phyloP scores from a whole-genome alignment of 2,329 filamentous ascomycete genomes.

The Chalaropsis thielavioides region DNA sequence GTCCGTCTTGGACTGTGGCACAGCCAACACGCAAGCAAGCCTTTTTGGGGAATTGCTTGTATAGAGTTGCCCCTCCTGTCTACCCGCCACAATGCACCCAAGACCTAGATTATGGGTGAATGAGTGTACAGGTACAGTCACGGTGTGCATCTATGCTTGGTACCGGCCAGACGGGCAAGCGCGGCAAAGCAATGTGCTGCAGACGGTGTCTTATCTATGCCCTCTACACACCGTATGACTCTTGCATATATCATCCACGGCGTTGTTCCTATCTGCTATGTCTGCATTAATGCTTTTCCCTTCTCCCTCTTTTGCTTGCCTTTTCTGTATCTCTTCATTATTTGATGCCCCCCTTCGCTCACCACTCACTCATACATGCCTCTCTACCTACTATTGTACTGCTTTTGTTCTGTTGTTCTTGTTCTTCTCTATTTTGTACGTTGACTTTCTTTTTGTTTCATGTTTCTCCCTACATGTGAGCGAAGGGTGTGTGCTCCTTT shows the following conservation, averaged over 20 bases:
- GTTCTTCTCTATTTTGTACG: not conserved
- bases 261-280: not conserved
- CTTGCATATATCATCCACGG: constrained; percentile 2
- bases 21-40: not conserved
- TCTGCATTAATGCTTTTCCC: not conserved
- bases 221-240: not conserved
- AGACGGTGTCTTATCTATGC: not conserved
- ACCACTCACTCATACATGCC: not conserved
- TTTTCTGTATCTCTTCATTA: not conserved
- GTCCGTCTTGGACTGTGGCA: not conserved
- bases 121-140: not conserved
- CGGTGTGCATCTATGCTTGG: not conserved
- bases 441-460: not conserved
- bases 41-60: not conserved
- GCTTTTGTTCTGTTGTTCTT: not conserved
- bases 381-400: not conserved
- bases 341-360: not conserved
- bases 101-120: not conserved
- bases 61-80: not conserved
- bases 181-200: not conserved
- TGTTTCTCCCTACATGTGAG: not conserved
- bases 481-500: not conserved
- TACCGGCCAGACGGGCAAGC: not conserved
- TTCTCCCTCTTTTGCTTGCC: not conserved
- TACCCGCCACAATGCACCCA: not conserved